phyloP scores from a whole-genome alignment of 352 stramenopile species.

The Globisporangium parvum region DNA sequence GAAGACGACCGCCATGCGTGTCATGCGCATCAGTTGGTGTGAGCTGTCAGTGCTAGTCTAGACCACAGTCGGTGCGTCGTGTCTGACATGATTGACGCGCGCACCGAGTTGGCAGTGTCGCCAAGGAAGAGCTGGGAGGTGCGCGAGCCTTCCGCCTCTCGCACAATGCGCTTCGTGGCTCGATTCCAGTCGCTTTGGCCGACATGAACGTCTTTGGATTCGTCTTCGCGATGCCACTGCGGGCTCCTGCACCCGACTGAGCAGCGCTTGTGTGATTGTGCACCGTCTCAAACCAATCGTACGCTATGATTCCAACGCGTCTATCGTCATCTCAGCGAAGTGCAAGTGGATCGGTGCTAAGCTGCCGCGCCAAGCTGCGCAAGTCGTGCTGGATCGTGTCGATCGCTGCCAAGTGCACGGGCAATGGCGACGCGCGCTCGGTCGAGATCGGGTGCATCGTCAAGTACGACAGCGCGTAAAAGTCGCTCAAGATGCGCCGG shows the following conservation, averaged over 20 bases:
- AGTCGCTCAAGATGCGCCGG: constrained; percentile 43
- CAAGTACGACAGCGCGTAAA: constrained; percentile 62
- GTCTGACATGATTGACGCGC: no score
- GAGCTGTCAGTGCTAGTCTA: no score
- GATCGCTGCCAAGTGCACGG: constrained; percentile 48
- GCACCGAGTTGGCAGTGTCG: no score
- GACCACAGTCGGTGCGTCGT: no score
- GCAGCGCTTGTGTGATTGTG: neutral
- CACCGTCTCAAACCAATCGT: no score
- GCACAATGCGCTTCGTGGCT: constrained; percentile 35
- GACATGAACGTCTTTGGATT: constrained; percentile 59
- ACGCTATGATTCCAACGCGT: no score
- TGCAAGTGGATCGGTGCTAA: constrained; percentile 14
- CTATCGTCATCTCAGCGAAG: constrained; percentile 4
- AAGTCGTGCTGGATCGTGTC: constrained; percentile 22
- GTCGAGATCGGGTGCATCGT: constrained; percentile 67
- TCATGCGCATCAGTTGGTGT: no score
- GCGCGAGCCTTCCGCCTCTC: no score
- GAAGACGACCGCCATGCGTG: no score
- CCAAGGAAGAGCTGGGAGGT: no score
- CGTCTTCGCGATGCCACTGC: no score
- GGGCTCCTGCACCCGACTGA: no score
- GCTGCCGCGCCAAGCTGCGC: constrained; percentile 13
- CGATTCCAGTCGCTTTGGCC: constrained; percentile 40
- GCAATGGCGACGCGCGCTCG: constrained; percentile 51